Percentiles rank a stretch among this genome's conserved stretches.
Evolutionary conservation across 106 monocot species (phyloP).

Genomic region (Platanthera guangdongensis): DNA sequence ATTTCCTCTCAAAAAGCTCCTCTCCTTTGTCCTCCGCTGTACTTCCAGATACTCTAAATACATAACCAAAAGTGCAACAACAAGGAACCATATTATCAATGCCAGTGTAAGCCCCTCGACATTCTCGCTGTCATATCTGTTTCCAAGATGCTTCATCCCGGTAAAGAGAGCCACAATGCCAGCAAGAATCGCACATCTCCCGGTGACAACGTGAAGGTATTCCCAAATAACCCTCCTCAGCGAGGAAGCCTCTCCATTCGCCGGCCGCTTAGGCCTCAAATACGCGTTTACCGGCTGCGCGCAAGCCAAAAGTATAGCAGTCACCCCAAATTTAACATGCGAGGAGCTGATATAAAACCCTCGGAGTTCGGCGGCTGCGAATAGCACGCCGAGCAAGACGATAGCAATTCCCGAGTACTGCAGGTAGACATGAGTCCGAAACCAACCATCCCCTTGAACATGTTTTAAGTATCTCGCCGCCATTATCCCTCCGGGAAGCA

Average conservation of each 20-base stretch:
- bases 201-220: slow-evolving; percentile 73
- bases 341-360: slow-evolving; percentile 65
- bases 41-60: slow-evolving; percentile 70
- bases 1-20: slow-evolving; percentile 43
- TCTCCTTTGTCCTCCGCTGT: slow-evolving; percentile 35
- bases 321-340: slow-evolving; percentile 83
- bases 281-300: slow-evolving; percentile 83
- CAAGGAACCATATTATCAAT: slow-evolving; percentile 65
- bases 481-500: slow-evolving; percentile 87
- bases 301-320: slow-evolving; percentile 54
- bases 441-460: slow-evolving; percentile 85
- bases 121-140: slow-evolving; percentile 70
- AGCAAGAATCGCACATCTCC: slow-evolving; percentile 50
- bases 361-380: slow-evolving; percentile 81
- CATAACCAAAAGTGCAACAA: slow-evolving; percentile 33
- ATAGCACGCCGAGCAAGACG: slow-evolving; percentile 64
- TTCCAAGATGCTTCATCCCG: slow-evolving; percentile 84
- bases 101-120: slow-evolving; percentile 76
- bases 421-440: slow-evolving; percentile 68
- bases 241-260: slow-evolving; percentile 42
- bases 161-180: slow-evolving; percentile 74
- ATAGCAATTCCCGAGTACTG: slow-evolving; percentile 87
- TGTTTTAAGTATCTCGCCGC: slow-evolving; percentile 86
- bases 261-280: slow-evolving; percentile 55
- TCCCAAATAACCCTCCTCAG: slow-evolving; percentile 71